These are phyloP conservation scores for Penicillium olsonii DNA, from an alignment of 2,329 filamentous ascomycete genomes.

Conservation along the genomic window DNA sequence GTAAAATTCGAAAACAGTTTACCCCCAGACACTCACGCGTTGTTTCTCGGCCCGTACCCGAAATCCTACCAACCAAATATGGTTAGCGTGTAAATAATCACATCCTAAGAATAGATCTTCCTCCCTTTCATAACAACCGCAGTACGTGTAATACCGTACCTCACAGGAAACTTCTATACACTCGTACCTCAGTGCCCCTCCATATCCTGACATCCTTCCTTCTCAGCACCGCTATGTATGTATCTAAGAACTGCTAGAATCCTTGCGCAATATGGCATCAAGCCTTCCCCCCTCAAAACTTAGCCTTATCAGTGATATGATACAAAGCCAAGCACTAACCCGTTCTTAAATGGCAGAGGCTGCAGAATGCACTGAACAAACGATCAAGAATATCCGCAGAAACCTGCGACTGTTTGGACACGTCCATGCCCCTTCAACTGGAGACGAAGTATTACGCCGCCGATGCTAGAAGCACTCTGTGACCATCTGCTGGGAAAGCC, in stretches of 20 bases:
- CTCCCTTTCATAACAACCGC: too few relatives aligned
- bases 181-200: too few relatives aligned
- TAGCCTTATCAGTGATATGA: constrained; percentile 12
- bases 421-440: constrained; percentile 13
- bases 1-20: constrained; percentile 1
- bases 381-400: constrained; percentile 8
- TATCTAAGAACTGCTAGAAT: neutral
- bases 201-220: too few relatives aligned
- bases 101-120: too few relatives aligned
- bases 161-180: too few relatives aligned
- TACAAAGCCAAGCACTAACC: constrained; percentile 8
- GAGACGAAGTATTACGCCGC: constrained; percentile 1
- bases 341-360: constrained; percentile 8
- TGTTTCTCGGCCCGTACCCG: constrained; percentile 2
- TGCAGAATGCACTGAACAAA: constrained; percentile 9
- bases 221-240: too few relatives aligned
- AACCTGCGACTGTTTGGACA: constrained; percentile 22
- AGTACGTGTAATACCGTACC: too few relatives aligned
- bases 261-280: constrained; percentile 2
- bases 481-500: constrained; percentile 22
- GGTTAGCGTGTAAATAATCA: too few relatives aligned
- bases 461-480: constrained; percentile 4
- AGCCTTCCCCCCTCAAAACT: constrained; percentile 1
- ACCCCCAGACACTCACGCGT: neutral
- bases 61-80: neutral